Base-by-base conservation (phyloP, 805 yeast genomes). In the Starmerella apis region DNA sequence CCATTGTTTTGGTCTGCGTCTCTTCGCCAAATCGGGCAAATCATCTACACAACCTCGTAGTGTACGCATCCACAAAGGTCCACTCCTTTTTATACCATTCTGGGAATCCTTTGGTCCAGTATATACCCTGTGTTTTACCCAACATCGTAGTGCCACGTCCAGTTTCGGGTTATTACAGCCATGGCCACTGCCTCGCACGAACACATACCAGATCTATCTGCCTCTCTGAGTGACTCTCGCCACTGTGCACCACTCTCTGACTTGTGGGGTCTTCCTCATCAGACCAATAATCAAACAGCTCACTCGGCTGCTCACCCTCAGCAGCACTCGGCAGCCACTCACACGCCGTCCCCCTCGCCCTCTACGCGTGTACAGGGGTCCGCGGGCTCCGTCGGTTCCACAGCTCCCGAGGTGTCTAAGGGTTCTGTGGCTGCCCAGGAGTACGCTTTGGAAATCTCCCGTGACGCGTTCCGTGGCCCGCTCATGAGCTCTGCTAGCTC, bases 181-280 rank as follows among this genome's bases (percentile, higher is more conserved):
- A 60, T 60, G 63, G 61, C 62, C 14, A 59, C 62, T 38, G 61
- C 61, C 35, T 59, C 63, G 16, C 63, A 55, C 46, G 58, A 55
- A 11, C 63, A 55, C 41, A 46, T 59, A 36, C 59, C 61, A 30
- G 63, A 56, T 36, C 39, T 59, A 47, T 55, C 62, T 22, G 60
- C 61, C 23, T 51, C 57, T 20, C 52, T 59, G 42, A 51, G 55
- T 18, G 60, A 59, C 27, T 24, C 56, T 22, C 58, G 48, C 43
- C 56, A 53, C 18, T 55, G 57, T 35, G 60, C 57, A 3, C 62
- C 62, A 23, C 54, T 59, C 30, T 51, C 58, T 16, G 62, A 59
- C 38, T 51, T 59, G n/a, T 59, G 62, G 62, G 59, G 59, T 30
- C 53, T 59, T 30, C 56, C 62, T 39, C 43, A 39, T 19, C 43